phyloP scores from a whole-genome alignment of 257 asterid genomes.

The Apocynum venetum region DNA sequence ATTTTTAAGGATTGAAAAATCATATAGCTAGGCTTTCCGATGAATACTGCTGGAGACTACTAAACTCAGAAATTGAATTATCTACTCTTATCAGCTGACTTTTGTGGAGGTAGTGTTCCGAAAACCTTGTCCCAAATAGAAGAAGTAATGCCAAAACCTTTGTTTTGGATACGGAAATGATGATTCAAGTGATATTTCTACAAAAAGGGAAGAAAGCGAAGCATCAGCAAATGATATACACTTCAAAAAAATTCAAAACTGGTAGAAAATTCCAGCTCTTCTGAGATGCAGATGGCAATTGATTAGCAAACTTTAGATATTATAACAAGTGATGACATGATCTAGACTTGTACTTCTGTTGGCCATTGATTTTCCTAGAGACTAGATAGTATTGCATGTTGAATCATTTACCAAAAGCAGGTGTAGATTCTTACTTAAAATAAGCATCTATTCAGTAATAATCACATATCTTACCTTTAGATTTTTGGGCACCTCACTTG shows the following conservation, averaged over 20 bases:
- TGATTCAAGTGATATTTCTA: conserved; percentile 91
- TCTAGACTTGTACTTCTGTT: not conserved
- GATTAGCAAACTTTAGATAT: not conserved
- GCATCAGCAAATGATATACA: not conserved
- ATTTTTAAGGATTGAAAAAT: not conserved
- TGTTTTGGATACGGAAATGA: conserved; percentile 79
- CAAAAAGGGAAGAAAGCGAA: conserved; percentile 13
- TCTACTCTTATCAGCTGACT: conserved; percentile 42
- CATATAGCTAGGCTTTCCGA: not conserved
- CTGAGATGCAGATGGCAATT: too few species aligned
- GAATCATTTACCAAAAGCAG: not conserved
- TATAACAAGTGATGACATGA: not conserved
- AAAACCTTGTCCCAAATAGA: conserved; percentile 83
- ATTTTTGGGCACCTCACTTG: conserved; percentile 44
- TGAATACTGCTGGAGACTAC: not conserved
- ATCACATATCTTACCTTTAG: conserved; percentile 57
- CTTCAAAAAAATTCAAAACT: not conserved
- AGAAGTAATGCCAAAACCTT: conserved; percentile 90
- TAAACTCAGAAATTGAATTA: conserved; percentile 17
- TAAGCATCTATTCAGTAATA: not conserved
- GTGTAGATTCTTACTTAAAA: not conserved
- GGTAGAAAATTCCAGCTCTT: not conserved
- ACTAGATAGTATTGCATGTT: not conserved
- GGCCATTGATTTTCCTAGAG: not conserved
- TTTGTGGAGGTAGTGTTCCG: conserved; percentile 72